Base-by-base conservation (phyloP, 73 alveolate species). In the Tetrahymena borealis region DNA sequence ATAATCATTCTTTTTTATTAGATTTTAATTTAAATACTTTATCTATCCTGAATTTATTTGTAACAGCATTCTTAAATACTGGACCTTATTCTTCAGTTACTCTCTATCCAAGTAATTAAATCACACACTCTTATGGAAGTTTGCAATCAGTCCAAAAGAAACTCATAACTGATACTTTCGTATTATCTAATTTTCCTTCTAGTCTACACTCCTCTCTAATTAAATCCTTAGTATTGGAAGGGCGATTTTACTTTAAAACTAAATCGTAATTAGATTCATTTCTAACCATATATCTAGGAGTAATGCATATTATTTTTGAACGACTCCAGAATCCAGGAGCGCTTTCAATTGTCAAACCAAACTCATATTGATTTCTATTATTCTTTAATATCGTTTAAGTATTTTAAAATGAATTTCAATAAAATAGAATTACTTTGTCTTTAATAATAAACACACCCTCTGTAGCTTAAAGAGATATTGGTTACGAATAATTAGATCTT, bases 271-370 rank as follows among this genome's bases (percentile, higher is more conserved):
- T 33, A 31, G 95, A 79, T 33, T 93, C 95, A 85, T 93, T 93
- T 79, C 91, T 91, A 11, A 93, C 92, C 78, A 93, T 93, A 39
- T 79, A 93, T 85, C 95, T 93, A 15, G 95, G 95, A 4, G 95
- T 85, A 24, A 93, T 79, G 28, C 93, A 79, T 32, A 93, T 93
- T 39, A 93, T 41, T 39, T 93, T 93, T 38, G 92, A 60, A 39
- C 95, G 78, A 90, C 78, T 60, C 43, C 90, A 93, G n/a, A 90
- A 39, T 32, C 95, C 95, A 32, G 95, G 95, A 5, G 93, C 95
- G 39, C 95, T 93, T 28, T 91, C 39, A 15, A 93, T 42, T 39
- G 90, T 90, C 79, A 93, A 79, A 15, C 95, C 95, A 79, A 93
- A 93, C 31, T 93, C 95, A 40, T 39, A 93, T 93, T 85, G 40